Evolutionary conservation across 192 early-diverging fungal genomes (phyloP), one percentile per base, ranked within the genome.

Genomic region (Haplosporangium gracile): DNA sequence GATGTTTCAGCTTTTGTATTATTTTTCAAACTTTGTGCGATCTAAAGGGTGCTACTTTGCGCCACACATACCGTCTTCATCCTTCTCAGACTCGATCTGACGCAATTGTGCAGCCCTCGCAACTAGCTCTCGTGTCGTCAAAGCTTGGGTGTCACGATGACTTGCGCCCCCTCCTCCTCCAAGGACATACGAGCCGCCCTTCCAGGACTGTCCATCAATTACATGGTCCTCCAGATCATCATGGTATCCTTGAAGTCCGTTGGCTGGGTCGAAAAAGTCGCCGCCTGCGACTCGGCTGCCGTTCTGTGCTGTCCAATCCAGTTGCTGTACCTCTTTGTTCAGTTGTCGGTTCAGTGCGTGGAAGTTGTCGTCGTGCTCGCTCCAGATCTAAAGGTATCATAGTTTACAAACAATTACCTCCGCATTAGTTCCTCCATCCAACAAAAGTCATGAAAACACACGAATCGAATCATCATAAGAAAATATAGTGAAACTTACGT

Each of bases 351-450:
- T 94, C 26, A 97, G 82, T 34, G 87, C 88, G 79, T 96, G 94
- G 77, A 97, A 97, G 40, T 92, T 88, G 8, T 92, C 91, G 75
- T 94, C 94, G 78, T 97, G 96, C 10, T 93, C 94, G 20, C 76
- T 53, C 91, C 91, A 93, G 18, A 92, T 87, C 90, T 90, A 80
- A 47, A 0, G 18, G 13, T 36, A 24, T 16, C 34, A 79, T 22
- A 16, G 26, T 8, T n/a, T 16, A 34, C 6, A 36, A 39, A 26
- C 42, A 47, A 38, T 29, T 29, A 4, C n/a, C 22, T 40, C 18
- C 38, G 13, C 34, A 70, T 60, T 49, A 45, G 55, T 74, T 5
- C 5, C 5, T 20, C n/a, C 10, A 42, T 68, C 0, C 2, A 15
- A 15, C 20, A 32, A 15, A 65, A 68, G 34, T 0, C 10, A 60